phyloP scores from a whole-genome alignment of 2,329 filamentous ascomycete genomes.

The Epichloe uncinata region DNA sequence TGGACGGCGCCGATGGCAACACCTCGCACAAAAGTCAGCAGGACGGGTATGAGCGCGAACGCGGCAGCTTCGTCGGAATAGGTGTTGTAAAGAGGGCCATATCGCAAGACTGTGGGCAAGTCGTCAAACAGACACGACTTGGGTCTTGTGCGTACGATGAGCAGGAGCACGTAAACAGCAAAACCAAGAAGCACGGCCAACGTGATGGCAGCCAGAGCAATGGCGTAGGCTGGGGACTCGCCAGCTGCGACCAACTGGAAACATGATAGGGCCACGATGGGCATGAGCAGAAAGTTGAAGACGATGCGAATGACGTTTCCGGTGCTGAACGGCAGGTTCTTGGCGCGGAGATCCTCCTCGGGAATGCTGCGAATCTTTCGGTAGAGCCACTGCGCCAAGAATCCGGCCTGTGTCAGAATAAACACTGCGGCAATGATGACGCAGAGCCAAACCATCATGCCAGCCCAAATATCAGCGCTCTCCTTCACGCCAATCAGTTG shows the following conservation, averaged over 20 bases:
- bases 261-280: constrained; percentile 72
- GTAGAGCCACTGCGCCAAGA: constrained; percentile 62
- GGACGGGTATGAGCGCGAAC: constrained; percentile 76
- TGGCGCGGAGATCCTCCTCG: constrained; percentile 78
- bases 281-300: constrained; percentile 85
- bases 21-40: constrained; percentile 74
- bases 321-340: constrained; percentile 78
- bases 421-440: constrained; percentile 58
- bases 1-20: constrained; percentile 89
- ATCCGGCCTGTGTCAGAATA: constrained; percentile 61
- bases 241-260: constrained; percentile 76
- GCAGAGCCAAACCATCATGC: constrained; percentile 83
- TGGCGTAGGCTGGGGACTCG: constrained; percentile 53
- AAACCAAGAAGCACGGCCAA: constrained; percentile 61
- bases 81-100: constrained; percentile 93
- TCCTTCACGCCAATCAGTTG: constrained; percentile 72
- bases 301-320: constrained; percentile 73
- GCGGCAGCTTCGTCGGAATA: constrained; percentile 87
- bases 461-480: constrained; percentile 76
- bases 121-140: constrained; percentile 88
- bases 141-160: constrained; percentile 70
- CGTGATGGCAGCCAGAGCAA: constrained; percentile 62
- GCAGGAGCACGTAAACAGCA: constrained; percentile 63
- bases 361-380: constrained; percentile 56
- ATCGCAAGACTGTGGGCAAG: constrained; percentile 73